Evolutionary conservation across 2,329 filamentous ascomycete genomes (phyloP).

Genomic region (Pseudocercospora macadamiae): DNA sequence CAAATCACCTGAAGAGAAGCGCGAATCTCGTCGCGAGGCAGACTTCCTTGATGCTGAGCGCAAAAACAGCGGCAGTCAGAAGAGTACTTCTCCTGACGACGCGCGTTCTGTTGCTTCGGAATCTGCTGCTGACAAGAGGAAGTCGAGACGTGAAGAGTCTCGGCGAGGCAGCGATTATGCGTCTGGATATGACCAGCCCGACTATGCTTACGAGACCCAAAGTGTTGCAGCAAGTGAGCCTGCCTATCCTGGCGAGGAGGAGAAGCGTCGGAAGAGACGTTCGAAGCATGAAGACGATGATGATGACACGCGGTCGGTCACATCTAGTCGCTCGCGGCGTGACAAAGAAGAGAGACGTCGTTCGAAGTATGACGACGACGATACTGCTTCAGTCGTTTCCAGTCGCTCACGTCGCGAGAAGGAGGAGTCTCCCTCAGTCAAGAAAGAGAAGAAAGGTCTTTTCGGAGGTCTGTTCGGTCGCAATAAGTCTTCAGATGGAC

Average conservation of each 20-base stretch:
- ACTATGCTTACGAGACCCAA: slow-evolving; percentile 41
- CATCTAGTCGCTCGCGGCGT: slow-evolving; percentile 44
- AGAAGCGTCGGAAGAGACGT: slow-evolving; percentile 43
- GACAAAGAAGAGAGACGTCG: slow-evolving; percentile 41
- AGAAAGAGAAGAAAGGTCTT: slow-evolving; percentile 50
- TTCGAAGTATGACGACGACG: slow-evolving; percentile 48
- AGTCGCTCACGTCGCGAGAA: slow-evolving; percentile 44
- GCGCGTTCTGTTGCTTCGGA: slow-evolving; percentile 34
- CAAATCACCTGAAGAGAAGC: slow-evolving; percentile 13
- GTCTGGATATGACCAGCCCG: slow-evolving; percentile 36
- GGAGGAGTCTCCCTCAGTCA: slow-evolving; percentile 37
- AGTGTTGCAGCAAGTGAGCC: slow-evolving; percentile 48
- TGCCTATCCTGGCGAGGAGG: slow-evolving; percentile 43
- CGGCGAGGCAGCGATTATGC: slow-evolving; percentile 36
- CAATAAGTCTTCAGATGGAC: slow-evolving; percentile 45
- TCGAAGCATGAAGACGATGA: slow-evolving; percentile 44
- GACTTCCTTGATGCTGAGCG: slow-evolving; percentile 11
- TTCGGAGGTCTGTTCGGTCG: slow-evolving; percentile 51
- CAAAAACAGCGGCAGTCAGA: slow-evolving; percentile 22
- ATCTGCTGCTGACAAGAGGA: slow-evolving; percentile 37
- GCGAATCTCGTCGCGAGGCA: neutral
- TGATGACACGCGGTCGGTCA: slow-evolving; percentile 47
- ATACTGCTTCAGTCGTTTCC: slow-evolving; percentile 46
- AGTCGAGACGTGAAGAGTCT: slow-evolving; percentile 32
- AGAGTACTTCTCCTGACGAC: slow-evolving; percentile 30